Evolutionary conservation across 148 eudicot genomes (phyloP).

Genomic region (Chenopodium formosanum): DNA sequence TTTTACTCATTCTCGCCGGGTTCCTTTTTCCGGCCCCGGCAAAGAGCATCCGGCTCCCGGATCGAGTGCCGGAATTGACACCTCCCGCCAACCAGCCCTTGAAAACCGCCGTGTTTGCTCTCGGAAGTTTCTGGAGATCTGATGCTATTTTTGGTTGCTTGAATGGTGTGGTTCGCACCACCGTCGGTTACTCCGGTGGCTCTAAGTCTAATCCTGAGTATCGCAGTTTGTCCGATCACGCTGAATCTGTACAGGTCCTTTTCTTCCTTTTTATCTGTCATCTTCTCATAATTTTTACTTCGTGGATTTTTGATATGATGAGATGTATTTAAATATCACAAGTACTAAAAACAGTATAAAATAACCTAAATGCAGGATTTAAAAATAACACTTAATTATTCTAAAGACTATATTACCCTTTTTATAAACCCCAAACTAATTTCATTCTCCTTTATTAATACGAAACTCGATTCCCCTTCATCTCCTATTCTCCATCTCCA

Average conservation of each 20-base stretch:
- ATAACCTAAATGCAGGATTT: too few relatives aligned
- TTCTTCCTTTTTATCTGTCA: not conserved
- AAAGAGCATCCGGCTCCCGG: conserved; percentile 53
- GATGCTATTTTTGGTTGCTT: conserved; percentile 89
- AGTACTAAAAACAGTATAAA: too few relatives aligned
- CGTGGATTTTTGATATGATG: not conserved
- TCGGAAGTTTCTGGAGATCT: conserved; percentile 98
- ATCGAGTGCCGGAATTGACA: conserved; percentile 46
- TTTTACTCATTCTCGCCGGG: conserved; percentile 11
- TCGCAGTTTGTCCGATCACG: conserved; percentile 81
- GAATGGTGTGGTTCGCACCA: conserved; percentile 74
- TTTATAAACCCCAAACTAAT: too few relatives aligned
- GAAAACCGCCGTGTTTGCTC: conserved; percentile 74
- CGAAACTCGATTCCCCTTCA: too few relatives aligned
- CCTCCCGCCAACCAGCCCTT: conserved; percentile 29
- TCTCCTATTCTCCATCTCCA: too few relatives aligned
- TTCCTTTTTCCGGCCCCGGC: conserved; percentile 15
- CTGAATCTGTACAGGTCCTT: conserved; percentile 76
- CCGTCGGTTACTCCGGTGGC: conserved; percentile 89
- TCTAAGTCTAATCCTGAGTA: conserved; percentile 75
- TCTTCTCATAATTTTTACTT: not conserved
- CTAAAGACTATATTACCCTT: too few relatives aligned
- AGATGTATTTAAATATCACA: too few relatives aligned
- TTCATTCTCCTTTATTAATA: too few relatives aligned
- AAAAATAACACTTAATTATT: too few relatives aligned